Percentiles rank a stretch among this genome's conserved stretches.
These are phyloP conservation scores for Penicillium parvum DNA, from an alignment of 495 filamentous ascomycete species.

Conservation along the genomic window DNA sequence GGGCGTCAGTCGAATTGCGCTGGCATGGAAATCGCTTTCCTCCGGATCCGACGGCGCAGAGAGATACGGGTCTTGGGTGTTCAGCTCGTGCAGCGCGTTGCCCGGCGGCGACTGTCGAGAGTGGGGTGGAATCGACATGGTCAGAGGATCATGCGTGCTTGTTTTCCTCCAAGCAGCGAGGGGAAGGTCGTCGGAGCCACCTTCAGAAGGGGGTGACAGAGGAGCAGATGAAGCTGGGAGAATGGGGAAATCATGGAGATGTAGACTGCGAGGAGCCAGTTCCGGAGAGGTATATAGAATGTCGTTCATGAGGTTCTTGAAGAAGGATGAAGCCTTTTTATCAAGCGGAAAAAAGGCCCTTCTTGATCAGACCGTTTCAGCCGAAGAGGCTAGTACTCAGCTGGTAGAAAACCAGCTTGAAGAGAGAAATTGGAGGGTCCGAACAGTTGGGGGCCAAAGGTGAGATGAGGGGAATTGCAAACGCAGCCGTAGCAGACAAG, in stretches of 20 bases:
- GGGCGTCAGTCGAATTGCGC: constrained; percentile 34
- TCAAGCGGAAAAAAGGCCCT: neutral
- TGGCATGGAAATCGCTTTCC: constrained; percentile 33
- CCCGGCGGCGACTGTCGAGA: constrained; percentile 19
- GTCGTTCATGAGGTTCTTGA: constrained; percentile 9
- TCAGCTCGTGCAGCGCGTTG: constrained; percentile 16
- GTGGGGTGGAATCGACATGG: constrained; percentile 25
- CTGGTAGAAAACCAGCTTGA: no score
- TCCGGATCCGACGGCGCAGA: constrained; percentile 39
- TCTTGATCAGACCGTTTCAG: no score
- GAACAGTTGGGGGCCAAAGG: no score
- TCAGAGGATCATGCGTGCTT: constrained; percentile 3
- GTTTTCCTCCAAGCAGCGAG: constrained; percentile 11
- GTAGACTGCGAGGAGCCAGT: constrained; percentile 4
- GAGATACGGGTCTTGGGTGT: constrained; percentile 35
- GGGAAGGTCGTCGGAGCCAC: constrained; percentile 5
- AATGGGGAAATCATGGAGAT: constrained; percentile 14
- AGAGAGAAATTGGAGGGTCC: no score
- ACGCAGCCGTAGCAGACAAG: no score
- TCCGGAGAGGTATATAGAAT: constrained; percentile 14
- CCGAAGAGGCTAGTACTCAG: no score
- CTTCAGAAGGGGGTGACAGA: constrained; percentile 19
- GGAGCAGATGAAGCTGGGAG: constrained; percentile 3
- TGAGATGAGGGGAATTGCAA: no score
- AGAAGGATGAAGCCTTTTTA: neutral